Conservation (phyloP, 31 red algal species). For the Odonthalia washingtoniensis region DNA sequence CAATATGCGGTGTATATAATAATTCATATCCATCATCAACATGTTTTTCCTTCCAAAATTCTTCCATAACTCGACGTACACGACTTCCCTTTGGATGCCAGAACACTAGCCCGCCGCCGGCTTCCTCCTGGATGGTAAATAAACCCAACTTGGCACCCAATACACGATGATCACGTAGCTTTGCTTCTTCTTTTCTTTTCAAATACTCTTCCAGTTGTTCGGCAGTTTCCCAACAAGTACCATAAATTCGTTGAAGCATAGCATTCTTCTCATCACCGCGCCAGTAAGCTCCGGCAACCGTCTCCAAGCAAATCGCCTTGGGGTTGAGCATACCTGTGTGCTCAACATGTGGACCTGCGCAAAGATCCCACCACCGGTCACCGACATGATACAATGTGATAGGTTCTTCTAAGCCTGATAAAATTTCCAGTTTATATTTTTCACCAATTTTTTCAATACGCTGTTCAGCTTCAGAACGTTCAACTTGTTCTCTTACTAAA, state of each 20-base stretch:
- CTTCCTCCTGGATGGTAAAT: slow-evolving; percentile 96
- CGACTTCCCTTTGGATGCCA: slow-evolving; percentile 98
- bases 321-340: slow-evolving; percentile 87
- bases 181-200: slow-evolving; percentile 94
- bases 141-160: slow-evolving; percentile 89
- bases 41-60: slow-evolving; percentile 96
- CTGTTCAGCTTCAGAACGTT: slow-evolving; percentile 77
- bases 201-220: slow-evolving; percentile 94
- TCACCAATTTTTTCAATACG: slow-evolving; percentile 84
- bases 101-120: slow-evolving; percentile 96
- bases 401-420: slow-evolving; percentile 83
- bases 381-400: slow-evolving; percentile 97
- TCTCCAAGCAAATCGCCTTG: slow-evolving; percentile 85
- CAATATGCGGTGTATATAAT: slow-evolving; percentile 97
- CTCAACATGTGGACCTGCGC: slow-evolving; percentile 98
- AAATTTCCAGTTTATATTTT: slow-evolving; percentile 98
- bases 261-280: slow-evolving; percentile 98
- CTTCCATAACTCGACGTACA: slow-evolving; percentile 88
- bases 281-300: slow-evolving; percentile 99
- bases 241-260: slow-evolving; percentile 98
- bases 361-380: slow-evolving; percentile 99
- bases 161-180: slow-evolving; percentile 96
- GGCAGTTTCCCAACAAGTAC: slow-evolving; percentile 89
- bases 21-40: slow-evolving; percentile 91
- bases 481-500: slow-evolving; percentile 75